A percentile compares a stretch with the other conserved stretches of the same genome.
Conservation (phyloP, 2,329 filamentous ascomycete species). For the Exophiala aquamarina region DNA sequence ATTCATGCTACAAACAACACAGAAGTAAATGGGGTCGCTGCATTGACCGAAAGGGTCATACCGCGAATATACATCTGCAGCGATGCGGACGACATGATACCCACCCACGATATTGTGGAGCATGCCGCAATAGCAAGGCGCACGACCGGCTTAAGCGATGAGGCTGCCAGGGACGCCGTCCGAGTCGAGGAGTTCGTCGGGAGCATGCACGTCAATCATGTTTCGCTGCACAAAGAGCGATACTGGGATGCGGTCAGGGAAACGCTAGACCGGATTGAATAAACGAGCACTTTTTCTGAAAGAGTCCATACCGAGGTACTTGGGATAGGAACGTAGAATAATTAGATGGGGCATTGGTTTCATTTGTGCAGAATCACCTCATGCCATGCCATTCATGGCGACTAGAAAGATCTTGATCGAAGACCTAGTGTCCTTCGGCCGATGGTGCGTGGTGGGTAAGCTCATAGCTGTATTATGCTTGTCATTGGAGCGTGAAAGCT, state of each 20-base stretch:
- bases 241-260: constrained; percentile 53
- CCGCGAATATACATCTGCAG: constrained; percentile 55
- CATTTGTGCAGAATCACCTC: too few species aligned
- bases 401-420: too few species aligned
- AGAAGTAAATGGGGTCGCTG: too few species aligned
- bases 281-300: too few species aligned
- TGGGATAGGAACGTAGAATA: too few species aligned
- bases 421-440: too few species aligned
- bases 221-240: constrained; percentile 44
- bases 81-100: constrained; percentile 48
- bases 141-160: background rate
- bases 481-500: background rate
- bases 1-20: too few species aligned
- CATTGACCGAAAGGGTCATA: constrained; percentile 41
- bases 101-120: constrained; percentile 46
- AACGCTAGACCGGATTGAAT: constrained; percentile 40
- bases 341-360: too few species aligned
- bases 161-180: constrained; percentile 28
- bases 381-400: too few species aligned
- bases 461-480: too few species aligned
- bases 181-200: constrained; percentile 47
- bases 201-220: constrained; percentile 54
- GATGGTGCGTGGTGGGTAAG: too few species aligned
- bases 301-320: too few species aligned
- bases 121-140: constrained; percentile 45